Conservation (phyloP, 108 stramenopile species). For the Discostella stelligeroides region DNA sequence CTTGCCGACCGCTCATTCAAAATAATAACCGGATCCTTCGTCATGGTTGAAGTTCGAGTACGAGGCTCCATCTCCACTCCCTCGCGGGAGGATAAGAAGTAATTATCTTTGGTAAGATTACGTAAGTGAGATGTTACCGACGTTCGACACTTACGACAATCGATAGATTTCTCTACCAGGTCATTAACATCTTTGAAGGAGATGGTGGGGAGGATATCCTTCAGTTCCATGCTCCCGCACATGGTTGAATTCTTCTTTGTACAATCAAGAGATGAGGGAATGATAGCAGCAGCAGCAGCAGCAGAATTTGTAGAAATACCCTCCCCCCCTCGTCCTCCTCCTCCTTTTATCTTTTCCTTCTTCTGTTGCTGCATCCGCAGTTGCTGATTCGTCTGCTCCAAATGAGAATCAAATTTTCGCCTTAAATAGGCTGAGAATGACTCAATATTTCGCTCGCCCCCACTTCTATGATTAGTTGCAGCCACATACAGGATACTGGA, state of each 20-base stretch:
- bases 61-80: background rate
- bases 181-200: constrained; percentile 15
- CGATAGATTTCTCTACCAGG: constrained; percentile 1
- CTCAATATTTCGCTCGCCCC: constrained; percentile 17
- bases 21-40: background rate
- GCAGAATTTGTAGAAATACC: no score
- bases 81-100: background rate
- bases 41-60: background rate
- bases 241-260: no score
- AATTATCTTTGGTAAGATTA: background rate
- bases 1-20: background rate
- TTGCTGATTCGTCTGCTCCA: background rate
- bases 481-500: background rate
- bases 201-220: constrained; percentile 33
- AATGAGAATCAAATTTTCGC: constrained; percentile 23
- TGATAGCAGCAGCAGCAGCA: no score
- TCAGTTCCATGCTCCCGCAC: background rate
- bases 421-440: constrained; percentile 12
- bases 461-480: background rate
- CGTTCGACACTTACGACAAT: constrained; percentile 27
- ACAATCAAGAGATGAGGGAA: no score
- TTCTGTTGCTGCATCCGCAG: background rate
- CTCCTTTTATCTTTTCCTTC: background rate
- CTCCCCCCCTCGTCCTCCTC: no score
- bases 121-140: constrained; percentile 9